These are phyloP conservation scores for Aspergillus carlsbadensis DNA, from an alignment of 495 filamentous ascomycete genomes.

Conservation along the genomic window DNA sequence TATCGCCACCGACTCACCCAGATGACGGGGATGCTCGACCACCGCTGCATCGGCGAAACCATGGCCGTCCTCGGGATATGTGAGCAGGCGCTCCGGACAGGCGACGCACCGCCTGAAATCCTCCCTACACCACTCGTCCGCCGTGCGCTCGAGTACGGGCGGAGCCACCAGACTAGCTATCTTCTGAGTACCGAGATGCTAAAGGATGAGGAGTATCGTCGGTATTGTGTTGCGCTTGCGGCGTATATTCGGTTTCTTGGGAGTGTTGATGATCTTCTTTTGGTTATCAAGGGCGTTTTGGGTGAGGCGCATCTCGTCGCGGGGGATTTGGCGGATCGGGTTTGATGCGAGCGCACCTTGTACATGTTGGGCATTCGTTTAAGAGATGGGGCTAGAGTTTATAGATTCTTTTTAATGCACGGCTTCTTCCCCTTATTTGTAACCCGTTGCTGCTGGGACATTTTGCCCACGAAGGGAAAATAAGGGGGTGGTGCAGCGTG, in stretches of 20 bases:
- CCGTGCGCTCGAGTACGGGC: slow-evolving; percentile 32
- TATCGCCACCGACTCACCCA: slow-evolving; percentile 30
- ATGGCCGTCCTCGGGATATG: slow-evolving; percentile 42
- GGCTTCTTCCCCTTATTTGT: too few relatives aligned
- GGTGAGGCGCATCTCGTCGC: slow-evolving; percentile 42
- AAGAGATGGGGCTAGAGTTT: too few relatives aligned
- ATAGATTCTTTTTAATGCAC: too few relatives aligned
- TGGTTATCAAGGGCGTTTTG: slow-evolving; percentile 41
- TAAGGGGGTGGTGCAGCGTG: too few relatives aligned
- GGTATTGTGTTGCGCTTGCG: slow-evolving; percentile 40
- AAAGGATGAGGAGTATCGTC: slow-evolving; percentile 38
- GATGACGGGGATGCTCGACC: slow-evolving; percentile 35
- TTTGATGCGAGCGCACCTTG: neutral
- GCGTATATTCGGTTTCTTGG: slow-evolving; percentile 38
- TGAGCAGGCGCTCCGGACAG: slow-evolving; percentile 43
- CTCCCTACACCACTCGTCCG: slow-evolving; percentile 40
- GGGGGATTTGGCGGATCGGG: slow-evolving; percentile 11
- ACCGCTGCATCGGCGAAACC: slow-evolving; percentile 39
- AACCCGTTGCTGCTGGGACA: too few relatives aligned
- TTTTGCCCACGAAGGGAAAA: too few relatives aligned
- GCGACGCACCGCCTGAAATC: slow-evolving; percentile 42
- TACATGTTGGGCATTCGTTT: too few relatives aligned
- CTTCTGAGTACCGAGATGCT: slow-evolving; percentile 28
- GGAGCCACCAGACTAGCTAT: slow-evolving; percentile 18
- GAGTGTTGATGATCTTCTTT: slow-evolving; percentile 40